Evolutionary conservation across 345 rosid species (phyloP).

Genomic region (Rhodomyrtus tomentosa): DNA sequence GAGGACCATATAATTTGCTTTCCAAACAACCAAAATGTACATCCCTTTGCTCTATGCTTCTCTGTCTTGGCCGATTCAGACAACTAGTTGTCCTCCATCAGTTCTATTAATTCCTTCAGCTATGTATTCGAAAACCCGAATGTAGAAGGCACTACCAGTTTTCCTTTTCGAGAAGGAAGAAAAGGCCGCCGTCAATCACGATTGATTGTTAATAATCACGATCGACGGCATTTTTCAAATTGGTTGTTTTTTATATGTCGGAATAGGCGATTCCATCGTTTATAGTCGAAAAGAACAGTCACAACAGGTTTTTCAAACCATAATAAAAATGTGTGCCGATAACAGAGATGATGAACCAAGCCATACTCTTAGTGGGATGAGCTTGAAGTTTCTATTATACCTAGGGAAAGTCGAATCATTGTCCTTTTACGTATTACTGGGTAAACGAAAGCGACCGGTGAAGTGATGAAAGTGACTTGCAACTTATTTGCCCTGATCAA

Average conservation of each 20-base stretch:
- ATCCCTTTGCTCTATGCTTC: neutral
- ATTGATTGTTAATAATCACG: neutral
- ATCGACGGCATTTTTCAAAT: neutral
- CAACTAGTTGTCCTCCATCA: neutral
- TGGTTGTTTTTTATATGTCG: neutral
- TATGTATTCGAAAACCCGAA: neutral
- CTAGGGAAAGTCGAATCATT: neutral
- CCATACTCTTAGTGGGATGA: neutral
- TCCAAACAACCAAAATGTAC: no score
- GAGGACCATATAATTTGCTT: neutral
- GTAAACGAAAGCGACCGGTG: neutral
- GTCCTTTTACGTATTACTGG: neutral
- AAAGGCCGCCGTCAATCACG: neutral
- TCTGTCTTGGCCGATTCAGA: neutral
- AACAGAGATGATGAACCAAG: neutral
- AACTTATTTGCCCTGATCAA: neutral
- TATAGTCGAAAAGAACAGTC: neutral
- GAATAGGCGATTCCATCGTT: neutral
- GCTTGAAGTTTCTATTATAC: neutral
- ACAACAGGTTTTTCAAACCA: neutral
- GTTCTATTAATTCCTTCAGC: neutral
- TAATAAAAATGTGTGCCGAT: neutral
- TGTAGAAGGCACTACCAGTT: neutral
- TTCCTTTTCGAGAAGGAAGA: neutral
- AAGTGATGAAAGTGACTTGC: constrained; percentile 15